phyloP scores from a whole-genome alignment of 2,329 filamentous ascomycete species.

The Claviceps sp. region DNA sequence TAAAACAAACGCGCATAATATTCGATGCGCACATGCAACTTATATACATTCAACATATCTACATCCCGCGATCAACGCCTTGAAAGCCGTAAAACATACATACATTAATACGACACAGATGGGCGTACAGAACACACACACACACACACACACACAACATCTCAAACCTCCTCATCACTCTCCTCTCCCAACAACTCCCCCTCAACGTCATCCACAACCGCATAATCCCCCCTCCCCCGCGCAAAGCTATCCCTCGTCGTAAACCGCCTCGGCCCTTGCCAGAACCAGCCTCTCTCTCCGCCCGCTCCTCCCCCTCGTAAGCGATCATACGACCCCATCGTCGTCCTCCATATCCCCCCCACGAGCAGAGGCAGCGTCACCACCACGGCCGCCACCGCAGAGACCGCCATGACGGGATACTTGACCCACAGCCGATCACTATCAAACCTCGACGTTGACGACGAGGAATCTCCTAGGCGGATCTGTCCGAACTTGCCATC shows the following conservation, averaged over 20 bases:
- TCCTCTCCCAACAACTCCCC: slow-evolving; percentile 89
- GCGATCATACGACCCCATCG: slow-evolving; percentile 36
- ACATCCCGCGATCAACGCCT: too few relatives aligned
- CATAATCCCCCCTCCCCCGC: slow-evolving; percentile 75
- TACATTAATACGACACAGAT: too few relatives aligned
- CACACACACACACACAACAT: too few relatives aligned
- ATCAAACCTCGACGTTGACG: slow-evolving; percentile 34
- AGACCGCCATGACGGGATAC: slow-evolving; percentile 65
- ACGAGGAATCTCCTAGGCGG: slow-evolving; percentile 59
- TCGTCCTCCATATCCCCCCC: slow-evolving; percentile 58
- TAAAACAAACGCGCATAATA: too few relatives aligned
- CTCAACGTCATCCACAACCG: slow-evolving; percentile 81
- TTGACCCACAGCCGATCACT: slow-evolving; percentile 65
- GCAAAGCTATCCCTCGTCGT: slow-evolving; percentile 85
- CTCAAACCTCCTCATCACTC: slow-evolving; percentile 69
- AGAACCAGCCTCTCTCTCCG: slow-evolving; percentile 34
- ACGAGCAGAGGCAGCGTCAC: slow-evolving; percentile 57
- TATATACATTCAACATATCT: too few relatives aligned
- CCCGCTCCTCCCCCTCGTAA: slow-evolving; percentile 33
- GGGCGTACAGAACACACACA: too few relatives aligned
- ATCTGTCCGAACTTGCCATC: slow-evolving; percentile 85
- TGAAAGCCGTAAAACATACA: too few relatives aligned
- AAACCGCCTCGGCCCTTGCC: slow-evolving; percentile 56
- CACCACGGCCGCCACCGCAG: slow-evolving; percentile 47
- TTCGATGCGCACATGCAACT: too few relatives aligned